Conservation (phyloP, 139 green algal species). For the Volvox reticuliferus region DNA sequence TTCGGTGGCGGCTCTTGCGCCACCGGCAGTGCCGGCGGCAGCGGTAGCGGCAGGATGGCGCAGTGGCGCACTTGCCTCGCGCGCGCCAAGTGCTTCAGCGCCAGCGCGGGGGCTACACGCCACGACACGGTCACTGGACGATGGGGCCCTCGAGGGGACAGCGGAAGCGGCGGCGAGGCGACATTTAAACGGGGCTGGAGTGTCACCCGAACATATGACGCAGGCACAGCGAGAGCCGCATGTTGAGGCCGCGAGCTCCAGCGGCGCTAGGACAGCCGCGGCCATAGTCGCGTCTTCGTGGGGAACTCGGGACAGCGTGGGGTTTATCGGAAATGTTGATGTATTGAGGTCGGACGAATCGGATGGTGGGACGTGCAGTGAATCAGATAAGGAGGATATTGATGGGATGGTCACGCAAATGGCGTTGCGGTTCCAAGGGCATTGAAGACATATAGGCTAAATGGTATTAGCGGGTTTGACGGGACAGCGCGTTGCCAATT, state of each 20-base stretch:
- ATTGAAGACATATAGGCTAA: neutral
- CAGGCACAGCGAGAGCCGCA: neutral
- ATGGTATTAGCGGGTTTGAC: no score
- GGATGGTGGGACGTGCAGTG: neutral
- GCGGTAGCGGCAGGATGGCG: no score
- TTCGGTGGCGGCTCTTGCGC: neutral
- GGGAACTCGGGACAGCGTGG: neutral
- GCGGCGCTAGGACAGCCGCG: no score
- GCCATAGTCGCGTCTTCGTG: neutral
- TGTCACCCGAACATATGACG: neutral
- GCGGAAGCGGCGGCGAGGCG: neutral
- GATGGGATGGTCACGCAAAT: neutral
- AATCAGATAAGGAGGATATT: neutral
- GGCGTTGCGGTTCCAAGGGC: neutral
- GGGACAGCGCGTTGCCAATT: no score
- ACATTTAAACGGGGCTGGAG: neutral
- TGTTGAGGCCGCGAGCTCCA: no score
- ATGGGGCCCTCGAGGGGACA: no score
- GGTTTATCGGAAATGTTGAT: neutral
- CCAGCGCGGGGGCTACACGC: no score
- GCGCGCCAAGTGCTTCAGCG: neutral
- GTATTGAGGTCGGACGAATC: neutral
- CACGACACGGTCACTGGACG: neutral
- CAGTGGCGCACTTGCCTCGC: neutral
- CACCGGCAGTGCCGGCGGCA: no score